Percentiles rank a stretch among this genome's conserved stretches.
Evolutionary conservation across 192 early-diverging fungal genomes (phyloP).

Genomic region (Pilobolus umbonatus): DNA sequence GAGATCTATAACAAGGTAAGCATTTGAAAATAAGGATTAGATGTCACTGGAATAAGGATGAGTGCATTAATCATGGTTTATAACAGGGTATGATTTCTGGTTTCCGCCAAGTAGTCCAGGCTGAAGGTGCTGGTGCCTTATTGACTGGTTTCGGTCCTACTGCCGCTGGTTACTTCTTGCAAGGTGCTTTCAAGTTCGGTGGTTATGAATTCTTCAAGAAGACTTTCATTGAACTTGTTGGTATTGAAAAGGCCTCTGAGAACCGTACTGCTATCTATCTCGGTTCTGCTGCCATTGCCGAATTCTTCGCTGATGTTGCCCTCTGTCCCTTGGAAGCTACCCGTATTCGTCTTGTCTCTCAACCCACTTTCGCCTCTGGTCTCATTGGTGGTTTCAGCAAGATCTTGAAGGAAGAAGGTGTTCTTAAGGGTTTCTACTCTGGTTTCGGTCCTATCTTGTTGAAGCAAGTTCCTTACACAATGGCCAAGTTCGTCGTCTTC

Average conservation of each 20-base stretch:
- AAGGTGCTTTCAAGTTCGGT: constrained; percentile 65
- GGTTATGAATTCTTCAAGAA: constrained; percentile 69
- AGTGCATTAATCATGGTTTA: neutral
- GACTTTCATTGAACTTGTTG: constrained; percentile 46
- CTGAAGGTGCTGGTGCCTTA: constrained; percentile 56
- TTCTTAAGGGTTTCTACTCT: constrained; percentile 66
- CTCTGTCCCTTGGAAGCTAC: constrained; percentile 73
- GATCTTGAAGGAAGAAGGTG: constrained; percentile 61
- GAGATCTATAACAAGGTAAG: constrained; percentile 51
- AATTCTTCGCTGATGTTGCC: constrained; percentile 74
- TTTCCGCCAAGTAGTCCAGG: constrained; percentile 44
- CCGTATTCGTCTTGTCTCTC: constrained; percentile 66
- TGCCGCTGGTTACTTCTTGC: constrained; percentile 58
- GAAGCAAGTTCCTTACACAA: constrained; percentile 78
- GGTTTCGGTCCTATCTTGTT: constrained; percentile 74
- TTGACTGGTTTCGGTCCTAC: constrained; percentile 63
- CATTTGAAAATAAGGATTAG: constrained; percentile 1
- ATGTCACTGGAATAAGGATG: neutral
- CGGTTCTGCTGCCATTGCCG: constrained; percentile 57
- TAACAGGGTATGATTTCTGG: constrained; percentile 44
- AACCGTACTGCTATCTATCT: constrained; percentile 65
- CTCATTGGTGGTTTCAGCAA: constrained; percentile 54
- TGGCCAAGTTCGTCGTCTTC: constrained; percentile 75
- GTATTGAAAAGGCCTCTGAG: constrained; percentile 49
- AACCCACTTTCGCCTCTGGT: constrained; percentile 61